These are phyloP conservation scores for Terfezia claveryi DNA, from an alignment of 495 filamentous ascomycete species.

Conservation along the genomic window DNA sequence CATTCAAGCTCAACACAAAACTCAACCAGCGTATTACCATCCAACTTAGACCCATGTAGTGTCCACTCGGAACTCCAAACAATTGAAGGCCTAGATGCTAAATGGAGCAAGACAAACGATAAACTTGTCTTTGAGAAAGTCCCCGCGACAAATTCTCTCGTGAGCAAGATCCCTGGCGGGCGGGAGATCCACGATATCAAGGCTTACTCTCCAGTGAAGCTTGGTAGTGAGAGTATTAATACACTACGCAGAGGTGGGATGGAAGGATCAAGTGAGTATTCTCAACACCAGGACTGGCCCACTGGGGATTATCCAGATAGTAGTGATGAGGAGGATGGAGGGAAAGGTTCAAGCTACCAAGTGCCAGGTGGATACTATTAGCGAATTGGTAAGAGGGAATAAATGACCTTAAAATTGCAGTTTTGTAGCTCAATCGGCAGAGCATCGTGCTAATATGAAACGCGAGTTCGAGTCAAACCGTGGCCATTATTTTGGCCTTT, in stretches of 20 bases:
- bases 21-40: not conserved
- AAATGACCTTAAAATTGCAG: not conserved
- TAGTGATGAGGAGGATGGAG: slow-evolving; percentile 25
- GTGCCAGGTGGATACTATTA: slow-evolving; percentile 28
- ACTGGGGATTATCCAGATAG: slow-evolving; percentile 11
- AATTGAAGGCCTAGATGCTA: slow-evolving; percentile 35
- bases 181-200: slow-evolving; percentile 57
- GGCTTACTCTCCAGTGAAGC: slow-evolving; percentile 33
- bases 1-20: not conserved
- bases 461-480: too few relatives aligned
- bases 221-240: slow-evolving; percentile 35
- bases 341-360: slow-evolving; percentile 23
- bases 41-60: slow-evolving; percentile 20
- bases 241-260: slow-evolving; percentile 19
- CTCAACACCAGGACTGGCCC: slow-evolving; percentile 3
- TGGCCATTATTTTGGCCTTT: too few relatives aligned
- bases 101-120: slow-evolving; percentile 78
- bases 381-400: not conserved
- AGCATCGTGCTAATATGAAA: too few relatives aligned
- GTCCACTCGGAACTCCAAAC: not conserved
- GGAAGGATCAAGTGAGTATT: slow-evolving; percentile 16
- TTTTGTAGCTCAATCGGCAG: too few relatives aligned
- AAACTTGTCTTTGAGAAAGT: slow-evolving; percentile 57
- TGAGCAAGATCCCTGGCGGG: slow-evolving; percentile 63
- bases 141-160: slow-evolving; percentile 42